phyloP scores from a whole-genome alignment of 2,329 filamentous ascomycete species.

The Endothia cerciana region DNA sequence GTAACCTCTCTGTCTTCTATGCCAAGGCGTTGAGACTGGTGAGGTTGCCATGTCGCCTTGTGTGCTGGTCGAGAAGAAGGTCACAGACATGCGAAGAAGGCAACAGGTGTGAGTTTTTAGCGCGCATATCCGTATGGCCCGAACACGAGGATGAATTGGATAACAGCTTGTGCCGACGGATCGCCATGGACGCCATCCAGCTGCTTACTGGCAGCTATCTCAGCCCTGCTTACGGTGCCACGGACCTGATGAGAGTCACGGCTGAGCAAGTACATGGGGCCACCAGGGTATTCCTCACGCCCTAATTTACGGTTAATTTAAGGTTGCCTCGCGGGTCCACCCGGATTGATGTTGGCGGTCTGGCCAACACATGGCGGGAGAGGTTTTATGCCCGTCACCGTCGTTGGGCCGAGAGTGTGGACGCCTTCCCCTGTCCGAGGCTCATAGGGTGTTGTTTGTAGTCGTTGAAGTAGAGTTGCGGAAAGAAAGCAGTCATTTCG shows the following conservation, averaged over 20 bases:
- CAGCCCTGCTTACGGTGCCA: not conserved
- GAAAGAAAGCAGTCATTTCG: too few species aligned
- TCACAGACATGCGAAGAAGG: not conserved
- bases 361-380: not conserved
- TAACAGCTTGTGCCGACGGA: not conserved
- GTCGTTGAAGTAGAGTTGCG: too few species aligned
- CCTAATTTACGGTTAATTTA: not conserved
- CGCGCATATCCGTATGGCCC: not conserved
- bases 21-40: constrained; percentile 66
- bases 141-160: not conserved
- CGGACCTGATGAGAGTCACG: not conserved
- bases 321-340: not conserved
- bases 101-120: not conserved
- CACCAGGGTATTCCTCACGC: not conserved
- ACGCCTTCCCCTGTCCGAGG: not conserved
- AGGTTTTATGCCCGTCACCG: not conserved
- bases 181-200: not conserved
- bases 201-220: not conserved
- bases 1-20: constrained; percentile 46
- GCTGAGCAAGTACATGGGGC: not conserved
- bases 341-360: not conserved
- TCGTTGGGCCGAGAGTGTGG: not conserved
- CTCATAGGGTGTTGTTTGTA: too few species aligned
- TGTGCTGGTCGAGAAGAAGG: not conserved
- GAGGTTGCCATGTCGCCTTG: constrained; percentile 66